A percentile compares a stretch with the other conserved stretches of the same genome.
Evolutionary conservation across 176 grass and related monocot genomes (phyloP).

Genomic region (Bolboschoenus planiculmis): DNA sequence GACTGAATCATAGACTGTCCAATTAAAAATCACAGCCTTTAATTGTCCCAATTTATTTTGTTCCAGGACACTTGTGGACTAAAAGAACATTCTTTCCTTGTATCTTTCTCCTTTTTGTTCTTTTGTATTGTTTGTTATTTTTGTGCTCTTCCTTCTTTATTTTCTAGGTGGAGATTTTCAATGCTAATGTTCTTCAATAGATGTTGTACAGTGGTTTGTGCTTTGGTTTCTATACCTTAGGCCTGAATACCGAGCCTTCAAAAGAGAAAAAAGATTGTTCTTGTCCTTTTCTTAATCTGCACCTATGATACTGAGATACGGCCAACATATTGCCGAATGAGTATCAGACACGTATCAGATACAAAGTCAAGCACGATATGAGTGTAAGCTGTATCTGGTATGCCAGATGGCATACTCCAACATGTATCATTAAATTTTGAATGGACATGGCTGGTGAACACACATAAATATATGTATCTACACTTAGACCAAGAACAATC

Average conservation of each 20-base stretch:
- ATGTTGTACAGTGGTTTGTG: not conserved
- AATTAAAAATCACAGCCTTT: not conserved
- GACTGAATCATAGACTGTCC: not conserved
- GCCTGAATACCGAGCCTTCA: not conserved
- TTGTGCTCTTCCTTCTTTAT: slow-evolving; percentile 12
- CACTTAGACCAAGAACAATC: not conserved
- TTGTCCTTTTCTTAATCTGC: not conserved
- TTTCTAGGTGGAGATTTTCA: not conserved
- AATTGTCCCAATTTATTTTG: not conserved
- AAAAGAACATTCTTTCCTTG: not conserved
- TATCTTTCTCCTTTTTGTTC: not conserved
- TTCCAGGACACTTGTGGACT: not conserved
- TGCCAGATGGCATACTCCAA: not conserved
- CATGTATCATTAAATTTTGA: not conserved
- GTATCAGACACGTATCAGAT: not conserved
- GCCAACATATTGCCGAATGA: not conserved
- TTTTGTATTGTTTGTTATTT: not conserved
- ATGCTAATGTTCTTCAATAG: not conserved
- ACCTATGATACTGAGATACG: not conserved
- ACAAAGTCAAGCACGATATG: not conserved
- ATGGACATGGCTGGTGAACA: not conserved
- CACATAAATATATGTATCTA: not conserved
- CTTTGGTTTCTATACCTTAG: not conserved
- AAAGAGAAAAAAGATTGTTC: not conserved
- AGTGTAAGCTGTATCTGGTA: not conserved